phyloP scores from a whole-genome alignment of 257 asterid genomes.

The Solanum lycopersicoides region DNA sequence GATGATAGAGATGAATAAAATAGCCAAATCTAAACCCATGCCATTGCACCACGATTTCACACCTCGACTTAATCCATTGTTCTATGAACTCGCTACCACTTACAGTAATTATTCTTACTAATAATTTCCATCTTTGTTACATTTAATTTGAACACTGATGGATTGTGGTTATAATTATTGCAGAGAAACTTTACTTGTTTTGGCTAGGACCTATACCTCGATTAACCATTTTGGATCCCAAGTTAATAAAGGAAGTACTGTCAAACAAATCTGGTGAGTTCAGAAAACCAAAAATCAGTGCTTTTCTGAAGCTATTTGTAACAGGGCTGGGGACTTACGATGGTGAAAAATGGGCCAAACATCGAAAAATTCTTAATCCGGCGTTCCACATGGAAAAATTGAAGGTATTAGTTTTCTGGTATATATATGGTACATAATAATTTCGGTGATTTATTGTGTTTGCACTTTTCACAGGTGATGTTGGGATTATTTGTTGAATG shows the following conservation, averaged over 20 bases:
- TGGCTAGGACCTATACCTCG: conserved; percentile 2
- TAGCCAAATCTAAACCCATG: conserved; percentile 18
- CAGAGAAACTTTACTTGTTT: background rate
- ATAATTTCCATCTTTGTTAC: no score
- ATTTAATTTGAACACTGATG: background rate
- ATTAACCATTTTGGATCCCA: conserved; percentile 16
- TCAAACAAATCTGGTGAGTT: conserved; percentile 4
- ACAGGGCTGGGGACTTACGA: conserved; percentile 23
- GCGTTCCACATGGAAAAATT: conserved; percentile 29
- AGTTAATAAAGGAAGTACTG: conserved; percentile 2
- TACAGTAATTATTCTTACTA: background rate
- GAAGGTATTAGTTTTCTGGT: background rate
- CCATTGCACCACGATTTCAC: conserved; percentile 10
- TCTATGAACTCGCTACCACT: conserved; percentile 5
- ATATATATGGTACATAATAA: no score
- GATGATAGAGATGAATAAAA: background rate
- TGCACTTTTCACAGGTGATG: background rate
- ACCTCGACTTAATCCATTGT: conserved; percentile 8
- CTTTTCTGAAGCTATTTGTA: conserved; percentile 13
- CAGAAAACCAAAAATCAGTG: background rate
- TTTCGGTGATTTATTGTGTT: background rate
- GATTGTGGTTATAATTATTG: background rate
- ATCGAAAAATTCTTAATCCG: conserved; percentile 19
- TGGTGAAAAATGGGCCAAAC: conserved; percentile 24
- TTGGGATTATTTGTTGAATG: background rate